Evolutionary conservation across 2,329 filamentous ascomycete genomes (phyloP), one percentile per base, ranked within the genome.

Genomic region (Pseudogymnoascus sp.): DNA sequence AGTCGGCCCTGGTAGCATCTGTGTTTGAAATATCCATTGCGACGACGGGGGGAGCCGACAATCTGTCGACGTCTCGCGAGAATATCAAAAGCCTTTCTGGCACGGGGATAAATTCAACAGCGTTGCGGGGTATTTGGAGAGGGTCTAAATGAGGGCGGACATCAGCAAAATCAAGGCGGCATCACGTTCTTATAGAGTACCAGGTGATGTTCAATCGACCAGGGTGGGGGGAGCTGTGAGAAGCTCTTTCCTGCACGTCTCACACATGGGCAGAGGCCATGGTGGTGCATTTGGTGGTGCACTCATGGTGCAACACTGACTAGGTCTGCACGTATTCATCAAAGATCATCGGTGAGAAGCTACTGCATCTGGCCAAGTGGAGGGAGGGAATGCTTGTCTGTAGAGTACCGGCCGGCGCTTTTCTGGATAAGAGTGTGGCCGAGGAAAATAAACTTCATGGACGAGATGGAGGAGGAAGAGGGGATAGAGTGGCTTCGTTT

Each of bases 401-500:
- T 8, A 57, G 51, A 34, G 51, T 34, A 57, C 51, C 51, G 29
- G 51, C n/a, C 26, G 47, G 47, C 47, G 47, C 47, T 57, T 57
- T 57, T 57, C 47, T 57, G 47, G 26, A 31, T 57, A 57, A 57
- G 47, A 57, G 47, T 54, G 47, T 34, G 26, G 47, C 47, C 47
- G 47, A 57, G 47, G 26, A 34, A 57, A 57, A 57, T 34, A 57
- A 34, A 57, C 26, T 57, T 57, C 10, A 7, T n/a, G 45, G 21
- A 26, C 23, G 23, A 51, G 14, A 29, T 29, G 14, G 23, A 51
- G 45, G 21, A 8, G 45, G 29, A 8, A 23, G 29, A 31, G 7
- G 29, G 23, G 23, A 26, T 47, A 16, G 21, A 57, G 47, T 34
- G n/a, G 26, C 47, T 34, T n/a, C 47, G 31, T 34, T 31, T 34